Evolutionary conservation across 169 alveolate species (phyloP), one percentile per base, ranked within the genome.

Genomic region (Babesia bovis): DNA sequence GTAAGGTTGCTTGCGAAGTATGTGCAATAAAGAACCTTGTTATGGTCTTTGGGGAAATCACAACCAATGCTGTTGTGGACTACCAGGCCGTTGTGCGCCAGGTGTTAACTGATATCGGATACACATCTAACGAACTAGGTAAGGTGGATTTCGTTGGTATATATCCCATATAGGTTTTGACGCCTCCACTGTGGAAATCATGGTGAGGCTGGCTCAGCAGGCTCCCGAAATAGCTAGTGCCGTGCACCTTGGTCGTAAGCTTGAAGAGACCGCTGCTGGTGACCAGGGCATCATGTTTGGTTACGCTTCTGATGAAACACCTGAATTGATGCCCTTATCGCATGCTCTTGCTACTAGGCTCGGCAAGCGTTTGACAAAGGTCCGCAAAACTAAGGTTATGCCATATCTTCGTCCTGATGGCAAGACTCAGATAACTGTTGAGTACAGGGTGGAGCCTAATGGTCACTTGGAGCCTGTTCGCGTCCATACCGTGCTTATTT

Each of bases 271-370:
- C 15, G 98, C 98, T 26, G 99, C 99, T 6, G 93, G 99, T 15
- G 99, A 97, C 66, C 98, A 98, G 92, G 99, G 99, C 35, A 93
- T 94, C 71, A 97, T 98, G 99, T 97, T 98, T 84, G 99, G 99
- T 17, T 98, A 97, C 85, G 99, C 99, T 49, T 91, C 99, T 44
- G 97, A 96, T 88, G 99, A 98, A 89, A 96, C 99, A 3, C 93
- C 94, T 33, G 98, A 94, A 77, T 83, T 93, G 59, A 96, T 97
- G 98, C 99, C 99, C 9, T 84, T 97, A 63, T 91, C 99, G 45
- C 99, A 98, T 84, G 89, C 92, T 55, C 90, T 96, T 42, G 98
- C 99, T 42, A 95, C 98, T 6, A 82, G 87, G 55, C 88, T 97
- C 53, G 97, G 98, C 61, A 90, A 94, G 79, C 90, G 94, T 82